These are phyloP conservation scores for Grammothele lineata DNA, from an alignment of 768 basidiomycete genomes.

Conservation along the genomic window DNA sequence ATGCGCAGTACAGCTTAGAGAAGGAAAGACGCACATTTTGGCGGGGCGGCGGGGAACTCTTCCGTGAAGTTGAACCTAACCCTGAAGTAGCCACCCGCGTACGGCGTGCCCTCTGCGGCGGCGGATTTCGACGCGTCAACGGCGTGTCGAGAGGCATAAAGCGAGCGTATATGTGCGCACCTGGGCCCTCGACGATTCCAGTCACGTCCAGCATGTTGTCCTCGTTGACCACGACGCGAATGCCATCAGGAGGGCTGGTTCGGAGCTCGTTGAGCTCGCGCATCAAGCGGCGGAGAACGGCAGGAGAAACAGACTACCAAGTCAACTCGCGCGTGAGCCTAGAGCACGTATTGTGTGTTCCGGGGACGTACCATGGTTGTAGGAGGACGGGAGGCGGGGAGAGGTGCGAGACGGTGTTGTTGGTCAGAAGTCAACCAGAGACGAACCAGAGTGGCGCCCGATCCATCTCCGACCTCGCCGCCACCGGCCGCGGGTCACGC, in stretches of 20 bases:
- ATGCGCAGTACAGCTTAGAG: not conserved
- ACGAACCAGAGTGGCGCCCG: slow-evolving; percentile 20
- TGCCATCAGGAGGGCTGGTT: slow-evolving; percentile 86
- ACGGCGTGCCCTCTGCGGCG: slow-evolving; percentile 56
- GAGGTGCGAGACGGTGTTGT: slow-evolving; percentile 9
- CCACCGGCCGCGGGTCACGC: too few relatives aligned
- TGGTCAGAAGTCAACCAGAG: slow-evolving; percentile 21
- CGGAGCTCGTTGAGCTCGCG: slow-evolving; percentile 80
- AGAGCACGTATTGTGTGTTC: too few relatives aligned
- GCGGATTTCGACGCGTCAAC: slow-evolving; percentile 8
- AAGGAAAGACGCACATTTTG: slow-evolving; percentile 73
- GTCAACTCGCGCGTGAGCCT: too few relatives aligned
- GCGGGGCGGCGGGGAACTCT: slow-evolving; percentile 91
- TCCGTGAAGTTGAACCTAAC: slow-evolving; percentile 87
- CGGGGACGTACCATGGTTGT: slow-evolving; percentile 5
- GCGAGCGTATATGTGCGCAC: slow-evolving; percentile 41
- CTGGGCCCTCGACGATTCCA: slow-evolving; percentile 87
- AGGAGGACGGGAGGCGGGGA: not conserved
- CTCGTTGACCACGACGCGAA: slow-evolving; percentile 79
- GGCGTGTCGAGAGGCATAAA: slow-evolving; percentile 1
- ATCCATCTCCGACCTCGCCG: slow-evolving; percentile 16
- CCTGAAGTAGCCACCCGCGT: slow-evolving; percentile 66
- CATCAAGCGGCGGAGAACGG: slow-evolving; percentile 80
- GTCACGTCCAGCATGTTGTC: slow-evolving; percentile 86
- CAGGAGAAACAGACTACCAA: slow-evolving; percentile 39